Base-by-base conservation (phyloP, 257 asterid species). In the Nicotiana sylvestris region DNA sequence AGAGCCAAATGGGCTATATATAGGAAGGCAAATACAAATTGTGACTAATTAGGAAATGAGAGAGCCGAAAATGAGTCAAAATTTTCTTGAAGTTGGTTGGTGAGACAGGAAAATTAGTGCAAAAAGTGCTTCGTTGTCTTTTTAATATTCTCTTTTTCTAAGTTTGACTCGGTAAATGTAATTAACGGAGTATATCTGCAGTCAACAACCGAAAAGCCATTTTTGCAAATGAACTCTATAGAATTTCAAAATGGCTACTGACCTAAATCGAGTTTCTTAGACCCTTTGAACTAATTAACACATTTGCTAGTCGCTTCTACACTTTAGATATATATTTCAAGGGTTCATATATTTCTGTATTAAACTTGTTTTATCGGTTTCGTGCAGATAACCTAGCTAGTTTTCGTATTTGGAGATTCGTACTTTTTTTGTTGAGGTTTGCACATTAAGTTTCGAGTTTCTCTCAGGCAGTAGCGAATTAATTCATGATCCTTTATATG, bases 51-150 rank as follows among this genome's bases (percentile, higher is more conserved):
- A 25, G 67, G 27, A 32, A 46, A 18, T 16, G 12, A 5, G 5
- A 49, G 1, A 3, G 27, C 15, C 17, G 12, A 29, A 58, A 21
- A 49, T 7, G 62, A 76, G 70, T 83, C 82, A 65, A 12, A 15
- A 0, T 32, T 29, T 81, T 66, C 56, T 12, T 49, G 5, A 8
- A 39, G 82, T 81, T 65, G 85, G 84, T 85, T 51, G 83, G 84
- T 81, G 27, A 55, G 65, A 35, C 56, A 21, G 10, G 53, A 33
- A 51, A 61, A 62, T 37, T 5, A 43, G 65, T 46, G 5, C n/a
- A 18, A 58, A 77, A 61, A 68, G 32, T 4, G 55, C 17, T 37
- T 37, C 43, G 43, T 37, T 37, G 8, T 37, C 43, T 37, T 37
- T 37, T 37, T 37, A 37, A 27, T 5, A 46, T 72, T 72, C 21